Conservation (phyloP, 345 rosid genomes). For the Arabidopsis suecica region DNA sequence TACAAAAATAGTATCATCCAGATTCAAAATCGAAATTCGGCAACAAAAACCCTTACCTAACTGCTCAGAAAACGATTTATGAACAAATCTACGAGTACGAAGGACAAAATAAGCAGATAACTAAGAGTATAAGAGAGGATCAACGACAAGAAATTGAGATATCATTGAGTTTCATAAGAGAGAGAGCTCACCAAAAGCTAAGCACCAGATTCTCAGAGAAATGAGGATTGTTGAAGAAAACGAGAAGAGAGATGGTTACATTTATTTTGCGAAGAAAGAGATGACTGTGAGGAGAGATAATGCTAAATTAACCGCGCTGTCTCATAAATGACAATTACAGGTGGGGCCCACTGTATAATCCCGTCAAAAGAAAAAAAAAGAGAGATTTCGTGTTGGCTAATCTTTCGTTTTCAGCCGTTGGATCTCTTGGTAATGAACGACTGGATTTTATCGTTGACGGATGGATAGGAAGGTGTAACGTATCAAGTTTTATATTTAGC, state of each 20-base stretch:
- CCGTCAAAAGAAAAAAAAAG: slow-evolving; percentile 9
- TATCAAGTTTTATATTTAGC: slow-evolving; percentile 1
- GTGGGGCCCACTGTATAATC: slow-evolving; percentile 36
- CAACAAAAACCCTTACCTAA: slow-evolving; percentile 31
- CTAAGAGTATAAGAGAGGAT: neutral
- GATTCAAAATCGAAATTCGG: neutral
- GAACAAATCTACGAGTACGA: neutral
- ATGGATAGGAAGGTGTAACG: slow-evolving; percentile 40
- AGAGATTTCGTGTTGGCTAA: slow-evolving; percentile 36
- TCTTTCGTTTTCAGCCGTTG: slow-evolving; percentile 21
- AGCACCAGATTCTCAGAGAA: slow-evolving; percentile 36
- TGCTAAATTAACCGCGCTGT: slow-evolving; percentile 40
- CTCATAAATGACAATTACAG: slow-evolving; percentile 32
- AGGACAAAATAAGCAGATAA: neutral
- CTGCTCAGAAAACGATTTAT: neutral
- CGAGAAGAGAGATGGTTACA: slow-evolving; percentile 28
- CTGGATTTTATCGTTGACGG: slow-evolving; percentile 23
- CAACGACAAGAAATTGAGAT: neutral
- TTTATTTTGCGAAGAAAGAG: slow-evolving; percentile 34
- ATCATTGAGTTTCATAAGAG: neutral
- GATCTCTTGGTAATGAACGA: slow-evolving; percentile 1
- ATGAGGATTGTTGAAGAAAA: slow-evolving; percentile 27
- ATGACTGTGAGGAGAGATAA: slow-evolving; percentile 31
- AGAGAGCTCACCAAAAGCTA: slow-evolving; percentile 42
- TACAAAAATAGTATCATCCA: neutral